phyloP scores from a whole-genome alignment of 306 rosid species.

The Cucurbita pepo region DNA sequence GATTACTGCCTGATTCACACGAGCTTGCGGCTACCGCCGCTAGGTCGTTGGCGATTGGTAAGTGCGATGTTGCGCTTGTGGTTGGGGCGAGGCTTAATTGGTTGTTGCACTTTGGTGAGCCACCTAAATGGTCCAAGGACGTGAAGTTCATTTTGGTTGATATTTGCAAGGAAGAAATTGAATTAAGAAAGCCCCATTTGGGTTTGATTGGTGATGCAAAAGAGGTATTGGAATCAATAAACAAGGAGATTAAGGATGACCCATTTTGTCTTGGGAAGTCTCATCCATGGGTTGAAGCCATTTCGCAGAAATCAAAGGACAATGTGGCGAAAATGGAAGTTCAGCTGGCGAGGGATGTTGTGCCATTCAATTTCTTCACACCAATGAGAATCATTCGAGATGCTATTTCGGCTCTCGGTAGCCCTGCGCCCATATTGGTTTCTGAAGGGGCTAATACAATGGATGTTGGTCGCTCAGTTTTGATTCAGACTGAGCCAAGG shows the following conservation, averaged over 20 bases:
- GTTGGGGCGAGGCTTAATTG: slow-evolving; percentile 86
- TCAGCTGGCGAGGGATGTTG: slow-evolving; percentile 56
- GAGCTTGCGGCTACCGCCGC: slow-evolving; percentile 82
- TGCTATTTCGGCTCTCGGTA: slow-evolving; percentile 23
- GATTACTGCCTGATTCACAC: slow-evolving; percentile 66
- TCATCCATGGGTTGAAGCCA: slow-evolving; percentile 70
- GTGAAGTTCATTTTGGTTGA: slow-evolving; percentile 80
- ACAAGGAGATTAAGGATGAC: slow-evolving; percentile 70
- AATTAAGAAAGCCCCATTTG: slow-evolving; percentile 57
- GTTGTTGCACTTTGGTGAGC: slow-evolving; percentile 85
- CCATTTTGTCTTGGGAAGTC: slow-evolving; percentile 72
- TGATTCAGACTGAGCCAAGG: slow-evolving; percentile 54
- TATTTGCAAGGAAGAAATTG: slow-evolving; percentile 52
- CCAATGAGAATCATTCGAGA: slow-evolving; percentile 51
- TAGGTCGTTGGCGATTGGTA: slow-evolving; percentile 71
- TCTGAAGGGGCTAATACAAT: slow-evolving; percentile 59
- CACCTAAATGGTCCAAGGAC: slow-evolving; percentile 81
- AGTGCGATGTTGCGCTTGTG: slow-evolving; percentile 80
- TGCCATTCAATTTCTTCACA: slow-evolving; percentile 62
- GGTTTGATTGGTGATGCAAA: slow-evolving; percentile 90
- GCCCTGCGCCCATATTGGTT: slow-evolving; percentile 44
- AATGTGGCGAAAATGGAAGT: slow-evolving; percentile 69
- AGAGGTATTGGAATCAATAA: slow-evolving; percentile 36
- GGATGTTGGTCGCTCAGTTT: slow-evolving; percentile 45
- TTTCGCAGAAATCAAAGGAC: slow-evolving; percentile 44